A percentile compares a stretch with the other conserved stretches of the same genome.
These are phyloP conservation scores for Suhomyces choctaworum DNA, from an alignment of 1,139 yeast species.

Conservation along the genomic window DNA sequence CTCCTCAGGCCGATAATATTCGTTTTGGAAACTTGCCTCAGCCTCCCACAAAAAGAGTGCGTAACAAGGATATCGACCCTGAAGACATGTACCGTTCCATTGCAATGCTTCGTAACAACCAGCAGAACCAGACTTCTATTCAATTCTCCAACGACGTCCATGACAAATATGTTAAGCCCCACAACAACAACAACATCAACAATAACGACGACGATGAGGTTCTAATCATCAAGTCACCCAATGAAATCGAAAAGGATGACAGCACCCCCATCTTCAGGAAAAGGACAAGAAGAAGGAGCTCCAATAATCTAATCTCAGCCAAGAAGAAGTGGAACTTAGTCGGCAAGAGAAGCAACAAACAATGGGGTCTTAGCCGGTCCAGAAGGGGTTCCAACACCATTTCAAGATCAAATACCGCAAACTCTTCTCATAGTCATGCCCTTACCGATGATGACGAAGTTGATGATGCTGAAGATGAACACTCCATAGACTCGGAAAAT, in stretches of 20 bases:
- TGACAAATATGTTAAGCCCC: constrained; percentile 26
- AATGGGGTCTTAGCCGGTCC: constrained; percentile 17
- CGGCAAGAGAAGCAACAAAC: constrained; percentile 11
- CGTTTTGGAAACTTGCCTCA: constrained; percentile 43
- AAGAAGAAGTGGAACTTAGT: constrained; percentile 13
- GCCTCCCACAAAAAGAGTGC: constrained; percentile 28
- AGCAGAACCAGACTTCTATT: constrained; percentile 18
- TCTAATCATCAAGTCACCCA: constrained; percentile 75
- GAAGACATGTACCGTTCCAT: constrained; percentile 83
- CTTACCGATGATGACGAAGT: constrained; percentile 15
- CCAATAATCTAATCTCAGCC: constrained; percentile 8
- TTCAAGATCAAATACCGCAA: constrained; percentile 18
- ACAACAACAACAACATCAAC: constrained; percentile 54
- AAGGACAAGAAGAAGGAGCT: constrained; percentile 16
- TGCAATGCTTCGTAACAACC: constrained; percentile 66
- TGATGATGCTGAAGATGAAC: constrained; percentile 16
- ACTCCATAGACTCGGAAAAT: constrained; percentile 10
- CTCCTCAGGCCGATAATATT: constrained; percentile 23
- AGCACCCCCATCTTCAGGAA: constrained; percentile 39
- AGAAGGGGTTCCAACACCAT: neutral
- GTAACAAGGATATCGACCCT: constrained; percentile 63
- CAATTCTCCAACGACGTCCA: constrained; percentile 12
- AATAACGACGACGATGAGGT: constrained; percentile 71
- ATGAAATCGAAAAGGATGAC: constrained; percentile 54
- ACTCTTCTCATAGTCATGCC: constrained; percentile 10